Base-by-base conservation (phyloP, 805 yeast species). In the Metschnikowia henanensis region DNA sequence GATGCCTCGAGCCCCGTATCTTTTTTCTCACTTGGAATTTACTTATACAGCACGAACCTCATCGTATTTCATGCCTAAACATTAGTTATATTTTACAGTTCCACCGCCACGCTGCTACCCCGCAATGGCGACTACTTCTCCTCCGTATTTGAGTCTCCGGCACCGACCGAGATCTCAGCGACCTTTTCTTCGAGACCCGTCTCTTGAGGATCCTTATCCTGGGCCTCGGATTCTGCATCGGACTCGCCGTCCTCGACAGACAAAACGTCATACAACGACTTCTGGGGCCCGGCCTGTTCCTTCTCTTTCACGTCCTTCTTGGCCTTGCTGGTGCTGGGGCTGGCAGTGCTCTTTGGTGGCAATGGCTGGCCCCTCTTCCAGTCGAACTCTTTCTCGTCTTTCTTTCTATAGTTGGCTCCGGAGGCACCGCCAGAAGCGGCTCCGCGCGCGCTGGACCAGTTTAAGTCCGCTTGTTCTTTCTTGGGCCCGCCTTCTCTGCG, bases 311-410 rank as follows among this genome's bases (percentile, higher is more conserved):
- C 34, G 35, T 36, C 49, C 30, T 44, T 32, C 33, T 42, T 40
- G 35, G 45, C 45, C 26, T 37, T 37, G 26, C 17, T 36, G 31
- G 22, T 39, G 37, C 12, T 23, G 26, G 8, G 8, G 26, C 28
- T n/a, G 23, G 37, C 16, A 9, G 41, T 20, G 10, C 41, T 40
- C 37, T 34, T 40, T 16, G 51, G 49, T 9, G 51, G 63, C 56
- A 66, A 59, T 19, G 65, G 50, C 51, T 65, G 66, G 39, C 72
- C 72, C 44, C 70, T 58, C 47, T 56, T 61, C 73, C 72, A 68
- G 53, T 66, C 72, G 28, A 66, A 60, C 32, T 51, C 62, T 37
- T 61, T 57, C 50, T 59, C 65, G 28, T 48, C 61, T 53, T 53
- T 61, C 52, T 52, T 53, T 23, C 40, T 54, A 41, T 26, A 46